Evolutionary conservation across 495 filamentous ascomycete species (phyloP), one percentile per base, ranked within the genome.

Genomic region (Xylaria bambusicola): DNA sequence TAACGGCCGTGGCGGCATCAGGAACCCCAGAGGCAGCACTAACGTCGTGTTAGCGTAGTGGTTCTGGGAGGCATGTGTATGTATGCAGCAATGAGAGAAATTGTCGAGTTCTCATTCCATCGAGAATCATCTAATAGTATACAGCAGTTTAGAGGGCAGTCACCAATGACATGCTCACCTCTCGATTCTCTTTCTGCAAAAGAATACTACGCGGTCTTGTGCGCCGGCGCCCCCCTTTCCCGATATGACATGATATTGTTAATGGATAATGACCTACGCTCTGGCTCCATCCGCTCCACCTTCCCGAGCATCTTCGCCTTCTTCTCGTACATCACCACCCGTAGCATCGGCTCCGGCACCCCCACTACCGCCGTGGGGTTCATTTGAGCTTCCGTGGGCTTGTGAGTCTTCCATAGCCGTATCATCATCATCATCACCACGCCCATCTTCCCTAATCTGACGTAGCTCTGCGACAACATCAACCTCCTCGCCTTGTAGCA

Each of bases 221-320:
- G 62, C 47, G 62, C 61, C 62, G 44, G 51, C 40, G 36, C 62
- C 63, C 61, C 42, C 59, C 64, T 62, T 64, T 53, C n/a, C n/a
- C n/a, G 56, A 71, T 65, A 65, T 64, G 69, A 71, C 51, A 45
- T 53, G 62, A 62, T 61, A 65, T 36, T 62, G 65, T 74, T 66
- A 51, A 64, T 66, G 65, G 68, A 77, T 75, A 77, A 72, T 79
- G 75, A 98, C 94, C 94, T 98, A 98, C 94, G 93, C 93, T 96
- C 93, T 84, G 76, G 90, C 95, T 62, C 95, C 94, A 75, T 97
- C 93, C 56, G 90, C 92, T 68, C 95, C 95, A 52, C 93, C 94
- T 67, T 96, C 91, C 73, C 94, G 80, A 26, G 91, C 84, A 60
- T 85, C 86, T 73, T 90, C 86, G 56, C 95, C 95, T 69, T 98